Evolutionary conservation across 768 basidiomycete species (phyloP), one percentile per base, ranked within the genome.

Genomic region (Tephrocybe sp.): DNA sequence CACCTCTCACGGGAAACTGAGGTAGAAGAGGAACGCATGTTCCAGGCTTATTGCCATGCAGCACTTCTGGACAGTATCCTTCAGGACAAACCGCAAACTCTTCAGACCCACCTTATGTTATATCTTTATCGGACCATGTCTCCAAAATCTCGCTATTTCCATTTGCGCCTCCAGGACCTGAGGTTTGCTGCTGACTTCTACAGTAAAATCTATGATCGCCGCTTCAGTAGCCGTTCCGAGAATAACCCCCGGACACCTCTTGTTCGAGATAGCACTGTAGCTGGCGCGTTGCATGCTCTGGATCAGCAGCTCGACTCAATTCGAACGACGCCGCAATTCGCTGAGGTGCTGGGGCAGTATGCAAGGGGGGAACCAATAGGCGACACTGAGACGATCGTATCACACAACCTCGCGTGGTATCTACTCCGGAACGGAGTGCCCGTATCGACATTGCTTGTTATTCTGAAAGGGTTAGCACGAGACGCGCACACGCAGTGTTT

Each of bases 81-180:
- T n/a, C 84, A 90, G 62, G 94, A 94, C 67, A 97, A 95, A 62
- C 83, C 87, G 11, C 79, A 83, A 50, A 84, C 88, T 0, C 67
- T 94, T 3, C 83, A 86, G 56, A 76, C 85, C 0, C 87, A 92
- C 61, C 70, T 94, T 2, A 81, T 80, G 1, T 62, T 94, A 23
- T 90, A 84, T 61, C 77, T 73, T 42, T 83, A 83, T 57, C 83
- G 88, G 50, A 76, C 68, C 45, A 81, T 84, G 77, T 69, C 75
- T 3, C 78, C 80, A 0, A 57, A 66, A 3, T 79, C 80, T 5
- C 76, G 71, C 8, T 83, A 80, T 61, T 88, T 85, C 66, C 79
- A 83, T 57, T 67, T 91, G 37, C 72, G 80, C 6, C 63, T 90
- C 19, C 86, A 89, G 52, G 89, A 91, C 61, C 71, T 91, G 10